Base-by-base conservation (phyloP, 2,329 filamentous ascomycete species). In the Thermomyces lanuginosus region DNA sequence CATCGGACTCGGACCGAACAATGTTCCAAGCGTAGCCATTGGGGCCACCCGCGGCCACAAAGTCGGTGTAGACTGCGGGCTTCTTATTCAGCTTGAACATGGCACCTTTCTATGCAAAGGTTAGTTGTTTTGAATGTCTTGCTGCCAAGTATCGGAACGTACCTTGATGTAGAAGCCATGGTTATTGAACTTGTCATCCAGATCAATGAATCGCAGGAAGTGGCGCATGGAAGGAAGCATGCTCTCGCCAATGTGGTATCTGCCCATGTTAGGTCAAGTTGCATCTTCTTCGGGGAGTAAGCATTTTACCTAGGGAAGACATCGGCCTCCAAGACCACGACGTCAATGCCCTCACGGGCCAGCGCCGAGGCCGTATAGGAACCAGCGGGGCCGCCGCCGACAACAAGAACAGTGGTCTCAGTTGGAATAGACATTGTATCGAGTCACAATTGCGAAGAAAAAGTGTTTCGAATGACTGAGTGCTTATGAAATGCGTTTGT, bases 361-460 rank as follows among this genome's bases (percentile, higher is more conserved):
- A 64, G 39, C 1, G 38, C 51, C 0, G 49, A 35, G 4, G 61
- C 57, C 1, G 56, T 33, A 28, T 60, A 64, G 0, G 61, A 63
- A 2, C 61, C 59, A 0, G 38, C 56, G 4, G 60, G 60, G 4
- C 60, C 60, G 12, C 55, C 58, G 4, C 59, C 59, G 1, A 61
- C 36, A 5, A 63, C 53, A 2, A 61, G 43, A 1, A 61, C 57
- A 4, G 44, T 48, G 23, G 40, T 46, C 6, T 35, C 24, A 18
- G 36, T 12, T 6, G 25, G 25, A 20, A 27, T 27, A 21, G 16
- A 21, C 25, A 27, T 27, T 4, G 16, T 24, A 23, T 23, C 21
- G 21, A n/a, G n/a, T n/a, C n/a, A n/a, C n/a, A n/a, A n/a, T n/a
- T n/a, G n/a, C n/a, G n/a, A n/a, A n/a, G n/a, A n/a, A n/a, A n/a